Percentiles rank a stretch among this genome's conserved stretches.
Conservation (phyloP, 768 basidiomycete genomes). For the Boletellus ananiceps region DNA sequence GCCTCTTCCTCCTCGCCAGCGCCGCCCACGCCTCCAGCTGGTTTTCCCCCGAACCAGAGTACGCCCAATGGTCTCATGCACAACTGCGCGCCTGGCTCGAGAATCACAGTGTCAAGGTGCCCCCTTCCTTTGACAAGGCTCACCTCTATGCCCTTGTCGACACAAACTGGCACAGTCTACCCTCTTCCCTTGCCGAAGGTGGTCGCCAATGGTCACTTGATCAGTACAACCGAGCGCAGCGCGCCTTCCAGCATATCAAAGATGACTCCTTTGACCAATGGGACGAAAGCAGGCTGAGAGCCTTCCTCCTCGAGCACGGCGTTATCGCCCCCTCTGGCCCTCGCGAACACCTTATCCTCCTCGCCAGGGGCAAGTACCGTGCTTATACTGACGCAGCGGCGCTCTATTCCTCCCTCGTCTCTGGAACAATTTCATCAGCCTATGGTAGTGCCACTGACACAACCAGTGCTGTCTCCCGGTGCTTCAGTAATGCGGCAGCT, state of each 20-base stretch:
- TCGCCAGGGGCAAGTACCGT: slow-evolving; percentile 69
- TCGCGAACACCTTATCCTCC: slow-evolving; percentile 70
- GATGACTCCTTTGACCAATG: slow-evolving; percentile 70
- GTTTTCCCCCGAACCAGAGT: slow-evolving; percentile 43
- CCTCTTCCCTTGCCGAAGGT: slow-evolving; percentile 27
- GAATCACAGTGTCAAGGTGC: slow-evolving; percentile 56
- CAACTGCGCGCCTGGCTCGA: slow-evolving; percentile 69
- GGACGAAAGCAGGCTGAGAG: slow-evolving; percentile 78
- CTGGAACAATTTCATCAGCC: slow-evolving; percentile 45
- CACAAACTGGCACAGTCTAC: slow-evolving; percentile 48
- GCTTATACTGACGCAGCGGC: slow-evolving; percentile 58
- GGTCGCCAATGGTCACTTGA: slow-evolving; percentile 52
- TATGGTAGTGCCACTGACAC: slow-evolving; percentile 42
- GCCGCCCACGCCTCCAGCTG: slow-evolving; percentile 45
- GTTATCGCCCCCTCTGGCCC: slow-evolving; percentile 77
- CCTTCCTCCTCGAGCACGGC: slow-evolving; percentile 84
- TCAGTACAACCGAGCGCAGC: slow-evolving; percentile 60
- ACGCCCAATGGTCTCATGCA: slow-evolving; percentile 53
- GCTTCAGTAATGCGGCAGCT: slow-evolving; percentile 39
- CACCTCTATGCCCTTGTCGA: slow-evolving; percentile 49
- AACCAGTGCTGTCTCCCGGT: slow-evolving; percentile 36
- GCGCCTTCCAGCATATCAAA: slow-evolving; percentile 53
- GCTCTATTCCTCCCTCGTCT: slow-evolving; percentile 48
- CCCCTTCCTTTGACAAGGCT: slow-evolving; percentile 38
- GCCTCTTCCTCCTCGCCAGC: slow-evolving; percentile 32